Conservation (phyloP, 768 basidiomycete species). For the Coprinellus aureogranulatus region DNA sequence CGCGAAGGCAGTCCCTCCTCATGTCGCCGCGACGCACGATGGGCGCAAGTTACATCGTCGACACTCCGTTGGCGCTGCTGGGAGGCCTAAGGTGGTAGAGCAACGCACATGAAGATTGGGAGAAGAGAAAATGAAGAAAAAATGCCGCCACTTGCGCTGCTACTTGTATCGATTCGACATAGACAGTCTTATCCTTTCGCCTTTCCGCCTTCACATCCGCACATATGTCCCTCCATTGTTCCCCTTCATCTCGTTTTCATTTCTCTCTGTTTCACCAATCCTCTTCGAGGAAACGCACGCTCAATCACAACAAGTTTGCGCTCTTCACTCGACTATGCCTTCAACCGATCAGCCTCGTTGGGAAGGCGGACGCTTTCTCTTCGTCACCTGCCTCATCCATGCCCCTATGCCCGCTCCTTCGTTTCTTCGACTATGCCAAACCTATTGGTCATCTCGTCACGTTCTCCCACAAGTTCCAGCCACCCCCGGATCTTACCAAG, state of each 20-base stretch:
- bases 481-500: not conserved
- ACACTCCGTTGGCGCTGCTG: conserved; percentile 45
- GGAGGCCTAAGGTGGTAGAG: conserved; percentile 13
- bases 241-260: conserved; percentile 1
- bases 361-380: not conserved
- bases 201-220: not conserved
- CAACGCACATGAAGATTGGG: conserved; percentile 4
- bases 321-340: not conserved
- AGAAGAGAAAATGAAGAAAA: conserved; percentile 8
- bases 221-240: conserved; percentile 1
- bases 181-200: conserved; percentile 1
- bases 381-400: not conserved
- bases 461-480: not conserved
- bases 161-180: conserved; percentile 2
- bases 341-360: not conserved
- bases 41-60: conserved; percentile 44
- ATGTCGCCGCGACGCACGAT: conserved; percentile 17
- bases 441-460: not conserved
- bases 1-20: conserved; percentile 27
- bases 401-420: not conserved
- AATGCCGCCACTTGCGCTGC: not conserved
- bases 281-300: not conserved
- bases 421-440: not conserved
- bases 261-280: not conserved
- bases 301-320: not conserved